A percentile compares a stretch with the other conserved stretches of the same genome.
Conservation (phyloP, 2,329 filamentous ascomycete genomes). For the Thermochaetoides dissita region DNA sequence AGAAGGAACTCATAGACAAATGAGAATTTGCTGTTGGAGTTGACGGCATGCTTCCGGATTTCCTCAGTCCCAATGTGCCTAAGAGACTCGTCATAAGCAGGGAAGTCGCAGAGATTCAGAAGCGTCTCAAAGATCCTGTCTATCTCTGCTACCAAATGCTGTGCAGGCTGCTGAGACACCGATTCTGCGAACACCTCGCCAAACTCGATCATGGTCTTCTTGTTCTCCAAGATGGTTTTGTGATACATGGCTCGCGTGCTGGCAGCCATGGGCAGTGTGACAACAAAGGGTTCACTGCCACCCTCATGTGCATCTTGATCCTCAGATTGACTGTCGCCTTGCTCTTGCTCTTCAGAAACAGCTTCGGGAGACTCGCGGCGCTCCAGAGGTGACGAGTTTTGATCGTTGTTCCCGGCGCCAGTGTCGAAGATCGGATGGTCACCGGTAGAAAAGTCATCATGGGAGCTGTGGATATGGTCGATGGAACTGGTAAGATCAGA, state of each 20-base stretch:
- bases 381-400: background rate
- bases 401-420: background rate
- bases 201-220: slow-evolving; percentile 31
- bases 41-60: slow-evolving; percentile 38
- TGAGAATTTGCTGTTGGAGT: slow-evolving; percentile 45
- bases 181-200: slow-evolving; percentile 28
- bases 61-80: slow-evolving; percentile 27
- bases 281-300: slow-evolving; percentile 24
- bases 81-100: slow-evolving; percentile 35
- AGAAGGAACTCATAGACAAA: slow-evolving; percentile 44
- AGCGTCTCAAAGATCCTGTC: slow-evolving; percentile 37
- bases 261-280: slow-evolving; percentile 44
- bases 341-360: background rate
- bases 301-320: slow-evolving; percentile 6
- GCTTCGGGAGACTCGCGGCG: background rate
- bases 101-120: slow-evolving; percentile 42
- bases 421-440: slow-evolving; percentile 3
- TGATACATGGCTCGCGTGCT: slow-evolving; percentile 39
- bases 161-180: slow-evolving; percentile 25
- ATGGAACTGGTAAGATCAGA: slow-evolving; percentile 10
- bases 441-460: slow-evolving; percentile 1
- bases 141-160: slow-evolving; percentile 29
- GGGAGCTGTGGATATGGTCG: background rate
- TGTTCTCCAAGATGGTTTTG: slow-evolving; percentile 31
- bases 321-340: background rate